Base-by-base conservation (phyloP, 306 rosid species). In the Rosa persica region DNA sequence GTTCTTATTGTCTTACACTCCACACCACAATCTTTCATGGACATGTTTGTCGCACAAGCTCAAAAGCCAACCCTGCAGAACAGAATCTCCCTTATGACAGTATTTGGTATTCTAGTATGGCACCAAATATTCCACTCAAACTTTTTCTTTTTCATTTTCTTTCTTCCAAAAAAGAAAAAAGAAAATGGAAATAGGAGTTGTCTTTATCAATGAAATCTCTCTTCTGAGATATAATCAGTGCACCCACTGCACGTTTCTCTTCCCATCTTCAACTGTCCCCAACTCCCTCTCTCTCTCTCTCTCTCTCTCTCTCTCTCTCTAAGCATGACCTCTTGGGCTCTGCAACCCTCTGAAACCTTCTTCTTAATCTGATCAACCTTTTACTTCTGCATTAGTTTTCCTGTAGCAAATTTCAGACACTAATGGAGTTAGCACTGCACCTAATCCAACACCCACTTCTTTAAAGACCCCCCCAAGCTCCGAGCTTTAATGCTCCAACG, bases 241-340 rank as follows among this genome's bases (percentile, higher is more conserved):
- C 83, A 81, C 86, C 79, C 83, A 90, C 83, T 68, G 85, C 85
- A 85, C 89, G 90, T 86, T 85, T 82, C 84, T 89, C 85, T 83
- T 86, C 83, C 58, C 64, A 85, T 79, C 88, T 74, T 77, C 77
- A 47, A 76, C 71, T 65, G 70, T 65, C 70, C 68, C 46, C 70
- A 17, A 16, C 44, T 65, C 70, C 27, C 39, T 75, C 86, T 71
- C 85, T 77, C 51, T 66, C 70, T 61, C 39, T 75, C 86, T 71
- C 85, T 77, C 70, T 61, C 39, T 75, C 86, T 71, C 85, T 77
- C 51, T 66, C 70, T 61, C 39, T 75, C 86, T 71, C 85, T 77
- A 30, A 68, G 58, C 84, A 80, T 47, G 73, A 72, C 76, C 75
- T 82, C 84, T 83, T 54, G 81, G 74, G 85, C 85, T 80, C 23